Evolutionary conservation across 1,284 basidiomycete genomes (phyloP), one percentile per base, ranked within the genome.

Genomic region (Ganoderma sp.): DNA sequence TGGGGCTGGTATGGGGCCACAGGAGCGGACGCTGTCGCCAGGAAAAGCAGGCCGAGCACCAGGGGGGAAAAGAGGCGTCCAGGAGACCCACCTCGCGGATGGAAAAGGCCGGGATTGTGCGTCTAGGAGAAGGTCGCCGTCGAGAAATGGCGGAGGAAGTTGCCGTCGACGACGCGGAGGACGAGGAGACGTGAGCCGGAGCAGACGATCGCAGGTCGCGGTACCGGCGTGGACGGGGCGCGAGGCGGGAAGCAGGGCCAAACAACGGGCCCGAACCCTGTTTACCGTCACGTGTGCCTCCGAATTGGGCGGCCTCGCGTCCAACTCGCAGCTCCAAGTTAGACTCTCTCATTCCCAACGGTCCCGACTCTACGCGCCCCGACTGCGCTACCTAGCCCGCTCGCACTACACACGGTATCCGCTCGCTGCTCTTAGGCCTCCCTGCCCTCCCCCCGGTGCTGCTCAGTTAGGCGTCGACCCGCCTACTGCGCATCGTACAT

Each of bases 401-500:
- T 61, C 19, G 37, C 45, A 25, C 19, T 32, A 12, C 61, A 9
- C 43, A 39, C 61, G 43, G 19, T 12, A 22, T 15, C 37, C 37
- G 39, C 37, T 32, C 37, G 34, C 56, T 37, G 56, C 37, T 37
- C 56, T 39, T 19, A 34, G 14, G 19, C n/a, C n/a, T 41, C 58
- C n/a, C 58, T 60, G 39, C 28, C 54, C 37, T 63, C 66, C 34
- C 17, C 32, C 43, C 58, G 61, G 34, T n/a, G 61, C 41, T 37
- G 34, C 43, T n/a, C 61, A 14, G 42, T 32, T 52, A 45, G 25
- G 8, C 43, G 14, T 42, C 43, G 28, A 41, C 63, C 57, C 64
- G 64, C 9, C 42, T 10, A 41, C 43, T 58, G 22, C 58, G 61
- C 63, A 48, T 52, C 59, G 32, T 52, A 64, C 66, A 75, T 74